Base-by-base conservation (phyloP, 169 alveolate genomes). In the Plasmodium knowlesi region DNA sequence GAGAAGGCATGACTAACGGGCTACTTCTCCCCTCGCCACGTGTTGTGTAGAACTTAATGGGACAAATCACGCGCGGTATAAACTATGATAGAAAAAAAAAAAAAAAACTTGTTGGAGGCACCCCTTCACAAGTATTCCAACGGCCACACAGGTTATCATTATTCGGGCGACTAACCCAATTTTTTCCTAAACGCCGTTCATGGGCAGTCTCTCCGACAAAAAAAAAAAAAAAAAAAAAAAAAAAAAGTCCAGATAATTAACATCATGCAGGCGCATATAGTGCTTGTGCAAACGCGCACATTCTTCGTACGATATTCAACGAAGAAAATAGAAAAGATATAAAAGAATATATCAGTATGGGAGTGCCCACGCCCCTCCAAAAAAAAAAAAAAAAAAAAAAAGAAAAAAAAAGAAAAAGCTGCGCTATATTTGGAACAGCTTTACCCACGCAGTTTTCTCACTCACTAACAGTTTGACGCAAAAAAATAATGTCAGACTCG, bases 401-500 rank as follows among this genome's bases (percentile, higher is more conserved):
- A 32, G 3, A 32, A 3, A 41, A 79, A 41, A 41, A 79, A 79
- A 37, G 19, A 37, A n/a, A 41, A 46, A 46, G 34, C 32, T 22
- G 28, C 53, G 25, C 25, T 14, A 78, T 73, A 73, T 41, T 73
- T 12, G 50, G 10, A 34, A 73, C 50, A 73, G 25, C 50, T 10
- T 9, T 73, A 12, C 61, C 61, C 61, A 46, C 19, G 30, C 57
- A 54, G 22, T 28, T 19, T 46, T 22, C 70, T 22, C 70, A 46
- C 39, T 6, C 74, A 14, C 71, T 12, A 53, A 82, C 32, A 43
- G 14, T 5, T 46, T 61, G 28, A n/a, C 71, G 32, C 79, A 73
- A 43, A 73, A 43, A 84, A 84, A 84, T 25, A 72, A 84, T 84
- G 93, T 12, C 93, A 72, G 46, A 84, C 57, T 57, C 37, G 19